Percentiles rank a stretch among this genome's conserved stretches.
These are phyloP conservation scores for Aleurites moluccanus DNA, from an alignment of 441 rosid genomes.

Conservation along the genomic window DNA sequence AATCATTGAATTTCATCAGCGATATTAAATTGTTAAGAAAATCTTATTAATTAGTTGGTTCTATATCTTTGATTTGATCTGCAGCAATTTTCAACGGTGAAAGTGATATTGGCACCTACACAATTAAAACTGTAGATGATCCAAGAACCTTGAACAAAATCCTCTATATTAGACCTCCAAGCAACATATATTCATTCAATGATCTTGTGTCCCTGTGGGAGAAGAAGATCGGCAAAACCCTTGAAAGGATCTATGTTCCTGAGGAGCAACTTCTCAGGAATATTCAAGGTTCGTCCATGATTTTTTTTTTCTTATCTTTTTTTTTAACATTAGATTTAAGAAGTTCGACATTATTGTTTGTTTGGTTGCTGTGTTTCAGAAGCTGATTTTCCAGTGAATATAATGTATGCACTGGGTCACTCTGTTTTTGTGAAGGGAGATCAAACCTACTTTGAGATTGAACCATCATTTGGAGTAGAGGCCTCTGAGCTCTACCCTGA, in stretches of 20 bases:
- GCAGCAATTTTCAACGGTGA: constrained; percentile 58
- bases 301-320: too few relatives aligned
- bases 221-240: constrained; percentile 53
- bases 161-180: constrained; percentile 52
- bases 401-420: constrained; percentile 41
- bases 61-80: neutral
- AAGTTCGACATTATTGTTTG: neutral
- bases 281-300: constrained; percentile 44
- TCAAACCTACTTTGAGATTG: constrained; percentile 49
- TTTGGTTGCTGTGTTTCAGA: constrained; percentile 34
- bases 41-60: neutral
- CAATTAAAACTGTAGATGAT: constrained; percentile 38
- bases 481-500: constrained; percentile 60
- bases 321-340: too few relatives aligned
- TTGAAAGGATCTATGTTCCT: constrained; percentile 46
- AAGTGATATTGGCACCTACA: constrained; percentile 56
- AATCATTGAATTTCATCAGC: too few relatives aligned
- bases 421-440: constrained; percentile 52
- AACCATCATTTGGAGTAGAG: constrained; percentile 52
- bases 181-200: constrained; percentile 49
- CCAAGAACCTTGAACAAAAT: constrained; percentile 54
- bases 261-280: constrained; percentile 59
- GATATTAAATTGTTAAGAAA: neutral
- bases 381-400: constrained; percentile 36
- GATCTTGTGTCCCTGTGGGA: constrained; percentile 66